Evolutionary conservation across 2,329 filamentous ascomycete species (phyloP), one percentile per base, ranked within the genome.

Genomic region (Alternaria triticimaculans): DNA sequence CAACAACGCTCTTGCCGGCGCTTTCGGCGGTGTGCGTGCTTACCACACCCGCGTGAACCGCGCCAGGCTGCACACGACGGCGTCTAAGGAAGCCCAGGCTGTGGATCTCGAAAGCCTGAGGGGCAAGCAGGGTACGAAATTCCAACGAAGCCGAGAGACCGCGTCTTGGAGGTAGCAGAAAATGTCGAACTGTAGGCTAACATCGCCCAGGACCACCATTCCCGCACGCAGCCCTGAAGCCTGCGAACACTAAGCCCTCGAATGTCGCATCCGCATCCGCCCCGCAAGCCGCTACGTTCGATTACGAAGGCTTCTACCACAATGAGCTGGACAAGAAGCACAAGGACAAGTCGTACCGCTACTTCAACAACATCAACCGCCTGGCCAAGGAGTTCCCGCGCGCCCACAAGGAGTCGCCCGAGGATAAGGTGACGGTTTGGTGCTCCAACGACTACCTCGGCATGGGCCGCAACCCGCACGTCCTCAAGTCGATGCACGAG

Each of bases 281-380:
- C 45, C 85, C 85, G 33, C 78, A 81, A 37, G 75, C 81, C 23
- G 77, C 80, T 63, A 92, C 90, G 76, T 99, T 97, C 82, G 87
- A 98, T 81, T 99, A 99, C 77, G 90, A 97, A 75, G 88, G 81
- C 50, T 99, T 97, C 82, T 99, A 98, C 83, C 84, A 90, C 69
- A 84, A 84, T 65, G 95, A 99, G 81, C 83, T 99, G 72, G 93
- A 97, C 74, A 98, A 97, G 88, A 99, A 99, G 85, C 96, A 97
- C 87, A 94, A 97, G 87, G 96, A 99, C 87, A 98, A 97, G 85
- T 97, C 94, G 56, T 99, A 99, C 85, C 93, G 96, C 78, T 98
- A 98, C 85, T 99, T 99, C 86, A 99, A 99, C 87, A 99, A 99
- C 86, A 99, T 99, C 89, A 99, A 99, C 79, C 94, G 96, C 37